Evolutionary conservation across 371 early-diverging fungal genomes (phyloP), one percentile per base, ranked within the genome.

Genomic region (Mortierella sp.): DNA sequence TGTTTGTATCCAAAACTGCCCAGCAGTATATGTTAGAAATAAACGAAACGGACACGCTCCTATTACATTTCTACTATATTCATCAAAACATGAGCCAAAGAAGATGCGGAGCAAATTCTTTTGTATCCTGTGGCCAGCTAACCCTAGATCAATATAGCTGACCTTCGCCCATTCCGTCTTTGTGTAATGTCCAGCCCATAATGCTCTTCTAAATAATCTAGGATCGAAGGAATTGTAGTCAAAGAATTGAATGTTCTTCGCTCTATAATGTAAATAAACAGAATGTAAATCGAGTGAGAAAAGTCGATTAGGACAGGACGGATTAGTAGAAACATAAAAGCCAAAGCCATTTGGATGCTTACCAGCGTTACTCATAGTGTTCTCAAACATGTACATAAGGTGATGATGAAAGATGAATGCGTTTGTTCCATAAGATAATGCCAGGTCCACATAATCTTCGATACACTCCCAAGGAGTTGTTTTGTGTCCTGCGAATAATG

Each of bases 371-470:
- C 92, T 91, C 97, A 97, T 96, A n/a, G 88, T 69, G 54, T 88
- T 88, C 66, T 97, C 97, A 72, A 96, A 87, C 97, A 97, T 97
- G 85, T 87, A 97, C 96, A 96, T 96, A 37, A 98, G 70, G 76
- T 98, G 98, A 73, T 97, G 97, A 66, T 97, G 97, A 68, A 96
- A 90, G 57, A 98, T 95, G 71, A 93, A 94, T 5, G 88, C 87
- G 51, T 91, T 92, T 22, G 96, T 93, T 39, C 97, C 97, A 76
- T 95, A 96, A 0, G 89, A 93, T 0, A 97, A 60, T 0, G 93
- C 93, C 24, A 92, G 63, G 22, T 91, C 88, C 26, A 96, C 89
- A 77, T 94, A 98, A 45, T 90, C 87, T 83, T 92, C 90, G 9
- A 95, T 88, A 64, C 93, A 94, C 54, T 91, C 90, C 85, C 93